Evolutionary conservation across 2,329 filamentous ascomycete genomes (phyloP), one percentile per base, ranked within the genome.

Genomic region (Colletotrichum sojae): DNA sequence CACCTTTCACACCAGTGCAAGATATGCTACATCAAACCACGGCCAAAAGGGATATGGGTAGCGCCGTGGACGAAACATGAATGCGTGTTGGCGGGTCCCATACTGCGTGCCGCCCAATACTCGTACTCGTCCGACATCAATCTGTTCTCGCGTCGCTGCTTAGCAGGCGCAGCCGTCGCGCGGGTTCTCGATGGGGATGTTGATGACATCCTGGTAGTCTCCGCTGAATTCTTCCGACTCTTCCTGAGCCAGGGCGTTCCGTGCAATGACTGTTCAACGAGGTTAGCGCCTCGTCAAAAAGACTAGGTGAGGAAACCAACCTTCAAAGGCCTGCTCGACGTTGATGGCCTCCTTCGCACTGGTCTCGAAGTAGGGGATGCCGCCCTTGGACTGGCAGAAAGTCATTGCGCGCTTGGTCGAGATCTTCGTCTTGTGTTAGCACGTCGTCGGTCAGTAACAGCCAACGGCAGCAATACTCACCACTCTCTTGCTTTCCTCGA

Each of bases 331-430:
- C 78, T 90, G 94, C 83, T 99, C 96, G 51, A 99, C 96, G 78
- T 99, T 99, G 83, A 98, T 92, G 70, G 95, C 96, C 82, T 99
- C 96, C 86, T 99, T 99, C 70, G 96, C 96, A 82, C 95, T 98
- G 18, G 96, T 99, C 89, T 99, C 96, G 78, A 99, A 99, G 83
- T 99, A 99, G 18, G 96, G 96, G 73, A 99, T 98, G 69, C 94
- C 94, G 55, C 95, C 95, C 83, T 98, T 98, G 66, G 94, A 97
- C 82, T 98, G 94, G 82, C 96, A 99, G 81, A 98, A 99, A 15
- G 95, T 95, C 90, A 95, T 95, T 69, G 96, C 96, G 72, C 96
- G 90, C 88, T 98, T 98, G 77, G 92, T 95, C 36, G 94, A 97
- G 76, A 99, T 97, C 91, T 94, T 20, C 71, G 64, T 52, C 20